Conservation (phyloP, 345 rosid genomes). For the Populus ilicifolia region DNA sequence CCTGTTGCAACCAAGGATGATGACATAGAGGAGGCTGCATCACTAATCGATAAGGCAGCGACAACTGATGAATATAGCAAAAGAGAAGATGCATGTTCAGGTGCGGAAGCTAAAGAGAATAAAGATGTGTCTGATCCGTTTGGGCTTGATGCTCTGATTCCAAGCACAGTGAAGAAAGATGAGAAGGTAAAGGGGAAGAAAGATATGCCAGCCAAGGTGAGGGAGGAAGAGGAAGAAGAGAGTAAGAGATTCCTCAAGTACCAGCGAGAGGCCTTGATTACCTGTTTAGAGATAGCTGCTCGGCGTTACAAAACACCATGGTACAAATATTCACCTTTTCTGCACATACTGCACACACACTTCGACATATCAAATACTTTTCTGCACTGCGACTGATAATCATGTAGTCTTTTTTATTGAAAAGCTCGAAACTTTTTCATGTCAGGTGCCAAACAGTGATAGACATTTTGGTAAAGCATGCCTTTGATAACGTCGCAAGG, state of each 20-base stretch:
- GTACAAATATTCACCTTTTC: slow-evolving; percentile 29
- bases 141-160: slow-evolving; percentile 78
- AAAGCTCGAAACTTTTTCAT: neutral
- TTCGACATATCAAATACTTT: too few relatives aligned
- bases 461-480: slow-evolving; percentile 94
- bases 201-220: slow-evolving; percentile 33
- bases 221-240: slow-evolving; percentile 55
- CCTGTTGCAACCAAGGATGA: slow-evolving; percentile 74
- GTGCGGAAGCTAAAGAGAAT: slow-evolving; percentile 32
- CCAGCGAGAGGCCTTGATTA: slow-evolving; percentile 75
- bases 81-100: slow-evolving; percentile 25
- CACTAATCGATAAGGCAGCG: slow-evolving; percentile 44
- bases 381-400: neutral
- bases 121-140: slow-evolving; percentile 76
- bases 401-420: neutral
- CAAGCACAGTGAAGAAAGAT: slow-evolving; percentile 52
- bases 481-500: slow-evolving; percentile 68
- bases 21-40: slow-evolving; percentile 71
- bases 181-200: slow-evolving; percentile 54
- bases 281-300: slow-evolving; percentile 90
- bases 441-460: slow-evolving; percentile 93
- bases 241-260: slow-evolving; percentile 60
- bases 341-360: neutral
- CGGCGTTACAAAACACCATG: slow-evolving; percentile 79
- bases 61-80: slow-evolving; percentile 27